A percentile compares a stretch with the other conserved stretches of the same genome.
phyloP scores from a whole-genome alignment of 176 grass and related monocot genomes.

The Bothriochloa decipiens region DNA sequence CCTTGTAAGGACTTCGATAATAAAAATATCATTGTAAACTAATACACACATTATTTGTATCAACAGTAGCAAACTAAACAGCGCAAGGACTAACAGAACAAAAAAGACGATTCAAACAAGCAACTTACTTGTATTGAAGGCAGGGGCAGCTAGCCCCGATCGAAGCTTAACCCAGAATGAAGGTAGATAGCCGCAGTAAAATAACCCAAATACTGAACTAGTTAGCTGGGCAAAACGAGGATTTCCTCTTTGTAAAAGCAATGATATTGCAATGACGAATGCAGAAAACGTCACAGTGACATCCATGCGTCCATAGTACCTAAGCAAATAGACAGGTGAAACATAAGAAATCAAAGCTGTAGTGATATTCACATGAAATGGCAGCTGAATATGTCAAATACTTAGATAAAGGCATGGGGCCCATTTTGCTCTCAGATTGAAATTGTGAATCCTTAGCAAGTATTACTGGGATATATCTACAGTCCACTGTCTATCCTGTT shows the following conservation, averaged over 20 bases:
- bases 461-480: background rate
- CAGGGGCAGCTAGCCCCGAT: conserved; percentile 77
- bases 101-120: conserved; percentile 21
- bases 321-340: conserved; percentile 45
- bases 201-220: conserved; percentile 95
- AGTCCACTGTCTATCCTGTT: background rate
- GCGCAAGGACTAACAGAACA: background rate
- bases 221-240: conserved; percentile 94
- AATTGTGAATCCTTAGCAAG: background rate
- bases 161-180: conserved; percentile 99
- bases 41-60: background rate
- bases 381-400: conserved; percentile 29
- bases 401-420: background rate
- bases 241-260: conserved; percentile 93
- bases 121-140: conserved; percentile 83
- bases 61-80: conserved; percentile 20
- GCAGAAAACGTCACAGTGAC: conserved; percentile 79
- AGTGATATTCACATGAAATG: conserved; percentile 45
- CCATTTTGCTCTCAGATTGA: background rate
- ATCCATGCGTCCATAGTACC: conserved; percentile 98
- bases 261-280: conserved; percentile 81
- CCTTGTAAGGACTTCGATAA: background rate
- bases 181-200: conserved; percentile 98
- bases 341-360: conserved; percentile 18
- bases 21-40: background rate